These are phyloP conservation scores for Metschnikowia proteae DNA, from an alignment of 805 yeast species.

Conservation along the genomic window DNA sequence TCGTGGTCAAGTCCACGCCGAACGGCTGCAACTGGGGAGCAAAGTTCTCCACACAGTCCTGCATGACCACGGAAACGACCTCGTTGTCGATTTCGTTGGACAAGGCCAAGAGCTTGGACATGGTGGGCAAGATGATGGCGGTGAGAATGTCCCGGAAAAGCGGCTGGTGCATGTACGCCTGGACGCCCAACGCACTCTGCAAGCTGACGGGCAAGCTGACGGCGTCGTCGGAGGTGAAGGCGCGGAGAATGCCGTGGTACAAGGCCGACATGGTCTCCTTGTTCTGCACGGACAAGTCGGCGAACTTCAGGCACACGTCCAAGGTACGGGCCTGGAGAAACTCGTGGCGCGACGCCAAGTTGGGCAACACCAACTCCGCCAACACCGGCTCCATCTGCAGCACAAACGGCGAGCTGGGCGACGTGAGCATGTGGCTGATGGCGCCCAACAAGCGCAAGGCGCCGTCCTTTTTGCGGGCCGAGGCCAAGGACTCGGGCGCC, in stretches of 20 bases:
- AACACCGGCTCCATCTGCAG: constrained; percentile 69
- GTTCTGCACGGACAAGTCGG: constrained; percentile 51
- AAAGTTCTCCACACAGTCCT: constrained; percentile 88
- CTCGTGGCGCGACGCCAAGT: constrained; percentile 54
- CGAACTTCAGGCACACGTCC: constrained; percentile 62
- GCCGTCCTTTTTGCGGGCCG: constrained; percentile 68
- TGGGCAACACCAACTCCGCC: constrained; percentile 63
- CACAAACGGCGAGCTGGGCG: constrained; percentile 53
- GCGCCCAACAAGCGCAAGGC: constrained; percentile 75
- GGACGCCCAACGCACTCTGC: constrained; percentile 82
- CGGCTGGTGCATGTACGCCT: constrained; percentile 63
- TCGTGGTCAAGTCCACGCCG: constrained; percentile 27
- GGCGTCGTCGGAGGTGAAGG: constrained; percentile 24
- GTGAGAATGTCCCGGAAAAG: constrained; percentile 68
- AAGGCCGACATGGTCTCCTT: constrained; percentile 22
- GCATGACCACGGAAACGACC: constrained; percentile 84
- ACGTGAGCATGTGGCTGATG: constrained; percentile 55
- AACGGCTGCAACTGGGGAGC: constrained; percentile 66
- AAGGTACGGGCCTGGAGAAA: constrained; percentile 76
- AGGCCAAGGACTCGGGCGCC: constrained; percentile 41
- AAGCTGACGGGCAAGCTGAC: constrained; percentile 68
- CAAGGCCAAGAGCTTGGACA: constrained; percentile 71
- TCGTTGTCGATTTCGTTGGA: constrained; percentile 85
- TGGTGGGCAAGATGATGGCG: constrained; percentile 67
- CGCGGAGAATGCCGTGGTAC: constrained; percentile 33